Percentiles rank a stretch among this genome's conserved stretches.
These are phyloP conservation scores for Acanthamoeba lenticulata DNA, from an alignment of 208 protist genomes.

Conservation along the genomic window DNA sequence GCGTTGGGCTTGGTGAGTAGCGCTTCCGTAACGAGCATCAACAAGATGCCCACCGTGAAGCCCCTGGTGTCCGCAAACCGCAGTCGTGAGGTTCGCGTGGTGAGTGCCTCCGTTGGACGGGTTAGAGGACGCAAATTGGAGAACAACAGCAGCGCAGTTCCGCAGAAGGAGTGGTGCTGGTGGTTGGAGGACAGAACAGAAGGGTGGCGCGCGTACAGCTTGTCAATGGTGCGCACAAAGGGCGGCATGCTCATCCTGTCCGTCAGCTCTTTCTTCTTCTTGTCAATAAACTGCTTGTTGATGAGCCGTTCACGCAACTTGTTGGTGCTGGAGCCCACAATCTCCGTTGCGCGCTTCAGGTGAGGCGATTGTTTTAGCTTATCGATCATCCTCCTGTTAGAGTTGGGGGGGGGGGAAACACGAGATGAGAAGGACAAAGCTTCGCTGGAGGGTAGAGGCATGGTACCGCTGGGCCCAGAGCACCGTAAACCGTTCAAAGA, in stretches of 20 bases:
- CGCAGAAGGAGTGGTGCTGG: not conserved
- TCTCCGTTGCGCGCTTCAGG: not conserved
- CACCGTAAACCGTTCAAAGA: not conserved
- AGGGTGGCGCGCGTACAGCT: not conserved
- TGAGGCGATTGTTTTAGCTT: not conserved
- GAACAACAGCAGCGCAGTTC: not conserved
- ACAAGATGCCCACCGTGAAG: slow-evolving; percentile 35
- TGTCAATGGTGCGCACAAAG: slow-evolving; percentile 43
- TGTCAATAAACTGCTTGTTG: not conserved
- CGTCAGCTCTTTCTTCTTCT: not conserved
- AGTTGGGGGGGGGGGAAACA: not conserved
- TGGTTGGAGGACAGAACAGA: not conserved
- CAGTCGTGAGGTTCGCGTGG: not conserved
- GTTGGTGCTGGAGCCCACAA: not conserved
- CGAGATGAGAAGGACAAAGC: not conserved
- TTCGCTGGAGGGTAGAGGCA: not conserved
- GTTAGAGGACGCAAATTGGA: too few relatives aligned
- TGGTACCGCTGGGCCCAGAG: not conserved
- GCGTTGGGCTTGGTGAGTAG: slow-evolving; percentile 63
- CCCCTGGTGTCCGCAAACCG: not conserved
- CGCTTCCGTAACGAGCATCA: slow-evolving; percentile 70
- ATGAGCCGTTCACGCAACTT: not conserved
- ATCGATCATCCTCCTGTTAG: slow-evolving; percentile 2
- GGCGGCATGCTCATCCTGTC: slow-evolving; percentile 55
- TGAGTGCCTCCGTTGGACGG: too few relatives aligned